Conservation (phyloP, 2,329 filamentous ascomycete genomes). For the Ophiosphaerella herpotricha region DNA sequence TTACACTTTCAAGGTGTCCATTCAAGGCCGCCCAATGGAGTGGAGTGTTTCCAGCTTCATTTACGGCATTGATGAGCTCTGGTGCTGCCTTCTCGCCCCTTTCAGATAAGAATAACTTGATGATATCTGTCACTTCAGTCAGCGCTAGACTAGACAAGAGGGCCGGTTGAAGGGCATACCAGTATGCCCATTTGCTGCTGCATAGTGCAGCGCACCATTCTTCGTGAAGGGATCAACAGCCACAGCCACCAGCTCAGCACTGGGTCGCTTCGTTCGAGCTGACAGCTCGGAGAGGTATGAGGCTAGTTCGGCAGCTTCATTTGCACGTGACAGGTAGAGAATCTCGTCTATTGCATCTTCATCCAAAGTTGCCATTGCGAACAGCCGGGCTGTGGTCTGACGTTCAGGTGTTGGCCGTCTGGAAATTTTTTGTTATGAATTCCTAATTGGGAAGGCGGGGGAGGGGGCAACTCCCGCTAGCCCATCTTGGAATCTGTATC, state of each 20-base stretch:
- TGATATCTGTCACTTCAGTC: slow-evolving; percentile 31
- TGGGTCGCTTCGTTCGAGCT: slow-evolving; percentile 63
- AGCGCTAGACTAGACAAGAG: slow-evolving; percentile 14
- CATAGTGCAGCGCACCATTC: slow-evolving; percentile 85
- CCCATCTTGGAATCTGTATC: not conserved
- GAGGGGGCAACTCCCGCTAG: slow-evolving; percentile 15
- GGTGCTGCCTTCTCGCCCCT: slow-evolving; percentile 26
- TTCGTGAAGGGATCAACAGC: slow-evolving; percentile 77
- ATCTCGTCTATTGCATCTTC: slow-evolving; percentile 90
- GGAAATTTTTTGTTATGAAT: slow-evolving; percentile 17
- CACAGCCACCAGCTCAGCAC: slow-evolving; percentile 66
- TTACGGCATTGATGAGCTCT: slow-evolving; percentile 68
- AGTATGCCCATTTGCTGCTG: slow-evolving; percentile 83
- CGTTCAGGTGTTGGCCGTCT: not conserved
- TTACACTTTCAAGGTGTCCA: slow-evolving; percentile 80
- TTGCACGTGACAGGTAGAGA: slow-evolving; percentile 80
- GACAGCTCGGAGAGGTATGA: slow-evolving; percentile 63
- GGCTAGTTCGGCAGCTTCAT: slow-evolving; percentile 73
- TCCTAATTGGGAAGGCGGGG: slow-evolving; percentile 21
- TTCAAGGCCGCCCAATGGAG: slow-evolving; percentile 94
- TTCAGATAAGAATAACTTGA: slow-evolving; percentile 48
- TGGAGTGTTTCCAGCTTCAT: slow-evolving; percentile 84
- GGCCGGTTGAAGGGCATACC: slow-evolving; percentile 56
- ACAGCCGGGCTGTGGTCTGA: slow-evolving; percentile 2
- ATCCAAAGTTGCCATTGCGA: slow-evolving; percentile 32